Percentiles rank a stretch among this genome's conserved stretches.
These are phyloP conservation scores for Asterophora parasitica DNA, from an alignment of 768 basidiomycete species.

Conservation along the genomic window DNA sequence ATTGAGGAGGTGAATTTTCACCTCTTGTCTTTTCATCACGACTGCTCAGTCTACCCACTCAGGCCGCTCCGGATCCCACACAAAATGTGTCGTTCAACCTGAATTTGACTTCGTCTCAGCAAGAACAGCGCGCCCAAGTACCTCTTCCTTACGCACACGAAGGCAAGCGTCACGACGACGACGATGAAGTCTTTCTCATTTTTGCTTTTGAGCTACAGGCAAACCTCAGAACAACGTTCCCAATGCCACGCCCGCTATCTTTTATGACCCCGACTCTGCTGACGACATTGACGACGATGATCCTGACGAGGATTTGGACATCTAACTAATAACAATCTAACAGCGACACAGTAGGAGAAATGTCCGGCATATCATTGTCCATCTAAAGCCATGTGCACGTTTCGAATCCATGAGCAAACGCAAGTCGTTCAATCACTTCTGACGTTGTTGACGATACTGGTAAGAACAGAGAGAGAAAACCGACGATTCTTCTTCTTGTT, in stretches of 20 bases:
- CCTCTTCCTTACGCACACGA: constrained; percentile 89
- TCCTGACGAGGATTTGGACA: constrained; percentile 91
- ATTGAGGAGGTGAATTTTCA: constrained; percentile 26
- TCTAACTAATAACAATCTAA: constrained; percentile 33
- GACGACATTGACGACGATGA: constrained; percentile 96
- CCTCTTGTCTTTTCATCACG: constrained; percentile 1
- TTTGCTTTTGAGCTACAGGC: constrained; percentile 23
- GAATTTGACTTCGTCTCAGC: constrained; percentile 75
- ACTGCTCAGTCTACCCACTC: background rate
- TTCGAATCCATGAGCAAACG: background rate
- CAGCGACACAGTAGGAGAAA: background rate
- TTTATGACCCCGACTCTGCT: constrained; percentile 90
- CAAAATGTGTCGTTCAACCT: constrained; percentile 85
- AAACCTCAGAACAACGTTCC: constrained; percentile 23
- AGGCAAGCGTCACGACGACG: constrained; percentile 37
- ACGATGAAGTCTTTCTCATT: background rate
- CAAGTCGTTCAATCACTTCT: background rate
- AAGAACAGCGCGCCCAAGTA: constrained; percentile 72
- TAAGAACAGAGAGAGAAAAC: constrained; percentile 29
- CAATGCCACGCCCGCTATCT: constrained; percentile 45
- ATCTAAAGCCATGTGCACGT: background rate
- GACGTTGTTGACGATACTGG: constrained; percentile 17
- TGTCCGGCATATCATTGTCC: background rate
- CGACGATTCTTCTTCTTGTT: constrained; percentile 20
- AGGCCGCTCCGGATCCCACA: constrained; percentile 52